phyloP scores from a whole-genome alignment of 352 stramenopile species.

The Globisporangium solare region DNA sequence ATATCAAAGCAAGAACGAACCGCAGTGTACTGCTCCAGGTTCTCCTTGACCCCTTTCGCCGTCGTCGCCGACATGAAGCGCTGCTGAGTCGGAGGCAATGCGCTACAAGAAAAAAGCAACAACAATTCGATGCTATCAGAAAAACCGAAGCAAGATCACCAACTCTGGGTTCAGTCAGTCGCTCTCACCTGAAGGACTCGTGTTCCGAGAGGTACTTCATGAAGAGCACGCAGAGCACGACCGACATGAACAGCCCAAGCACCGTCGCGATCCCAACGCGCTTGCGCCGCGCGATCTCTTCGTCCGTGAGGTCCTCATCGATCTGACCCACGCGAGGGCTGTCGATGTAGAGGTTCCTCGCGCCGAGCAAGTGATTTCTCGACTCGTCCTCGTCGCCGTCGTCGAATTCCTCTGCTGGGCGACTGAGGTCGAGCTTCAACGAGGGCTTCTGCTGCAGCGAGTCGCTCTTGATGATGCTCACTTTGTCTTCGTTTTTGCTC shows the following conservation, averaged over 20 bases:
- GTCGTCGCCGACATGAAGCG: constrained; percentile 76
- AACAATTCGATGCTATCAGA: neutral
- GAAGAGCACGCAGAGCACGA: constrained; percentile 61
- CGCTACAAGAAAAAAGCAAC: too few species aligned
- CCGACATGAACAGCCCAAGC: constrained; percentile 46
- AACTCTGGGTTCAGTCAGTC: neutral
- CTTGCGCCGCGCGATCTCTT: constrained; percentile 48
- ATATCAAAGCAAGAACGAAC: constrained; percentile 17
- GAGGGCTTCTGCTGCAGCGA: constrained; percentile 30
- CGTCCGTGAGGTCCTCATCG: constrained; percentile 38
- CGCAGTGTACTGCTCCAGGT: constrained; percentile 66
- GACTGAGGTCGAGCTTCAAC: constrained; percentile 25
- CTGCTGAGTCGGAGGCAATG: constrained; percentile 64
- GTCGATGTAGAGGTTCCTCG: constrained; percentile 66
- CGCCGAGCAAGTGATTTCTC: constrained; percentile 34
- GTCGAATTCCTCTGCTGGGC: constrained; percentile 17
- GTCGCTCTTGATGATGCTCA: constrained; percentile 47
- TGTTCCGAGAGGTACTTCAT: constrained; percentile 57
- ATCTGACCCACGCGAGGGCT: constrained; percentile 42
- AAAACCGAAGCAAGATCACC: constrained; percentile 1
- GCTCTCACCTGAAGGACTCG: constrained; percentile 60
- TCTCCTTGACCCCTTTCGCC: constrained; percentile 56
- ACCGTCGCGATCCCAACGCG: constrained; percentile 57
- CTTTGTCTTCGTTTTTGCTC: constrained; percentile 35
- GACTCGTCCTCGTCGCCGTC: constrained; percentile 37